phyloP scores from a whole-genome alignment of 495 filamentous ascomycete genomes.

The Xanthoparmelia taractica region DNA sequence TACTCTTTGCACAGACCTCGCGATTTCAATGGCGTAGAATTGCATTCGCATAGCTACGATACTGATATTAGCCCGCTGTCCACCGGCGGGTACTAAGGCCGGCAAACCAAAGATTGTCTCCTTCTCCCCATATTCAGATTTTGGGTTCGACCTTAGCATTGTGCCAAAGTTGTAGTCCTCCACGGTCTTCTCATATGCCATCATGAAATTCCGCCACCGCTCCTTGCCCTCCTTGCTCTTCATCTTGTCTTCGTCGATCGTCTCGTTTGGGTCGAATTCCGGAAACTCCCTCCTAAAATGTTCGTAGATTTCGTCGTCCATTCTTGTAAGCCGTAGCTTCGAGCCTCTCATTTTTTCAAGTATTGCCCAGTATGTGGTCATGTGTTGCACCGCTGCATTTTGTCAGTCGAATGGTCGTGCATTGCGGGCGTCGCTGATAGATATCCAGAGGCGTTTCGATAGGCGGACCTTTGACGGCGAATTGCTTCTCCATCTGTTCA shows the following conservation, averaged over 20 bases:
- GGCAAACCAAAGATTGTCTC: slow-evolving; percentile 80
- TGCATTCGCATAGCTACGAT: slow-evolving; percentile 68
- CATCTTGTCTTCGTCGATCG: slow-evolving; percentile 88
- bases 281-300: slow-evolving; percentile 83
- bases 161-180: slow-evolving; percentile 98
- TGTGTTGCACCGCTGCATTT: slow-evolving; percentile 73
- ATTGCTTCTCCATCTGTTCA: slow-evolving; percentile 93
- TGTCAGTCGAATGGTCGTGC: slow-evolving; percentile 23
- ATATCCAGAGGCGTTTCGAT: not conserved
- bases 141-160: slow-evolving; percentile 71
- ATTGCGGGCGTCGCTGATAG: slow-evolving; percentile 9
- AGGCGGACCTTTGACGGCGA: slow-evolving; percentile 82
- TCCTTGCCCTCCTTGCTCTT: slow-evolving; percentile 97
- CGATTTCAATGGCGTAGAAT: slow-evolving; percentile 96
- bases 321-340: slow-evolving; percentile 76
- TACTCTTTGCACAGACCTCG: slow-evolving; percentile 46
- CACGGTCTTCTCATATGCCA: slow-evolving; percentile 83
- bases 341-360: slow-evolving; percentile 85
- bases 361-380: slow-evolving; percentile 94
- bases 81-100: not conserved
- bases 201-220: slow-evolving; percentile 91
- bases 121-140: slow-evolving; percentile 76
- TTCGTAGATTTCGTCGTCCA: slow-evolving; percentile 88
- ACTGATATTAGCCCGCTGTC: not conserved
- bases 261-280: slow-evolving; percentile 73